Percentiles rank a stretch among this genome's conserved stretches.
Conservation (phyloP, 768 basidiomycete species). For the Hypsizygus marmoreus region DNA sequence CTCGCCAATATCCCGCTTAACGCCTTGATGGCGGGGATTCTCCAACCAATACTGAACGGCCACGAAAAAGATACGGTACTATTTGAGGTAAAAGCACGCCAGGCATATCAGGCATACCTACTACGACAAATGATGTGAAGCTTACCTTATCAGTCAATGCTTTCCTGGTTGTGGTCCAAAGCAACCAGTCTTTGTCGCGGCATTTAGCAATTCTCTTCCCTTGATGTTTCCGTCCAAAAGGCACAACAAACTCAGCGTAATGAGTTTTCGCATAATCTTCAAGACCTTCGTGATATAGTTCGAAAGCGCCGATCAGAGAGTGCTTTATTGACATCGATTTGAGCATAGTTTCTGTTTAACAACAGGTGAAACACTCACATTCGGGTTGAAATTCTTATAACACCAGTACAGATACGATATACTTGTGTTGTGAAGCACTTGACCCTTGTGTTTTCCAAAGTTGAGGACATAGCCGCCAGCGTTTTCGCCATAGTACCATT, state of each 20-base stretch:
- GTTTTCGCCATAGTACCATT: not conserved
- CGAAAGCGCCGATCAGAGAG: not conserved
- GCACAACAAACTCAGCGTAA: slow-evolving; percentile 7
- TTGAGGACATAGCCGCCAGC: slow-evolving; percentile 5
- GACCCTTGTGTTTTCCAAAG: slow-evolving; percentile 6
- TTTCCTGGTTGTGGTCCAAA: not conserved
- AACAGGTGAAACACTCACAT: too few species aligned
- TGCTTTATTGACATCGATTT: too few species aligned
- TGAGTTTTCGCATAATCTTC: slow-evolving; percentile 1
- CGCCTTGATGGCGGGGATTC: slow-evolving; percentile 5
- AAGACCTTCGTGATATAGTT: not conserved
- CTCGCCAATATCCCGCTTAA: slow-evolving; percentile 10
- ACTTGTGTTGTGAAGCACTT: slow-evolving; percentile 9
- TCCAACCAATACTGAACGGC: slow-evolving; percentile 6
- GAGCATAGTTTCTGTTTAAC: too few species aligned
- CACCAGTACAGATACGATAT: slow-evolving; percentile 14
- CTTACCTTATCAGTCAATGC: slow-evolving; percentile 4
- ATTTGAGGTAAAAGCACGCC: not conserved
- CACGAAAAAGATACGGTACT: slow-evolving; percentile 7
- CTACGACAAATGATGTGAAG: not conserved
- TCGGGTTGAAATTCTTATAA: not conserved
- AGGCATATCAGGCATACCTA: not conserved
- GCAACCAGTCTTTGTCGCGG: slow-evolving; percentile 8
- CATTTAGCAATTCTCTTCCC: slow-evolving; percentile 8
- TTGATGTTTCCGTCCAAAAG: slow-evolving; percentile 9